These are phyloP conservation scores for Nicotiana attenuata DNA, from an alignment of 257 asterid species.

Conservation along the genomic window DNA sequence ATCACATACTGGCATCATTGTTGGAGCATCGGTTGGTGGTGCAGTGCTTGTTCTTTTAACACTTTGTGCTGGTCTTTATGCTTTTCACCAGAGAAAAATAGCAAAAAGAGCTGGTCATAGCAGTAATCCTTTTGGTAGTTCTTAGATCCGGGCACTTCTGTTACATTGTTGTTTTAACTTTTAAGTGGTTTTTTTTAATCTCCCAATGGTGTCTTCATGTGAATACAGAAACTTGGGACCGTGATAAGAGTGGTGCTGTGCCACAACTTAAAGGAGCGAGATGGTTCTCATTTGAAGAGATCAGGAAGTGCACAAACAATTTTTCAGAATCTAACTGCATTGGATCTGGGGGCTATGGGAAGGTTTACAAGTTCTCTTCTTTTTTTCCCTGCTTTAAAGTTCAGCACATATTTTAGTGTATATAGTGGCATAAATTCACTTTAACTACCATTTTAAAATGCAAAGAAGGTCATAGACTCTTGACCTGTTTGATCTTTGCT, in stretches of 20 bases:
- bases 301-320: conserved; percentile 54
- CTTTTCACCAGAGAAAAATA: conserved; percentile 44
- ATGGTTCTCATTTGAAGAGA: conserved; percentile 74
- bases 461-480: not conserved
- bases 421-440: not conserved
- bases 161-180: not conserved
- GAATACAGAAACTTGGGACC: conserved; percentile 69
- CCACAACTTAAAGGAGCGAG: conserved; percentile 86
- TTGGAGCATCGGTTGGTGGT: conserved; percentile 59
- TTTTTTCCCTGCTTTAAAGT: not conserved
- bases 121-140: conserved; percentile 70
- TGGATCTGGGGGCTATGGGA: conserved; percentile 87
- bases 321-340: conserved; percentile 73
- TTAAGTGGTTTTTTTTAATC: not conserved
- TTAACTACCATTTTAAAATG: not conserved
- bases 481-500: not conserved
- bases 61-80: conserved; percentile 49
- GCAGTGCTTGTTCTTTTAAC: conserved; percentile 41
- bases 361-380: conserved; percentile 33
- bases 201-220: conserved; percentile 12
- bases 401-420: not conserved
- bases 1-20: conserved; percentile 42
- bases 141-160: not conserved
- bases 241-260: conserved; percentile 58
- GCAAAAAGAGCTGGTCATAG: conserved; percentile 37